Percentiles rank a stretch among this genome's conserved stretches.
Evolutionary conservation across 2,329 filamentous ascomycete genomes (phyloP).

Genomic region (Monosporascus sp.): DNA sequence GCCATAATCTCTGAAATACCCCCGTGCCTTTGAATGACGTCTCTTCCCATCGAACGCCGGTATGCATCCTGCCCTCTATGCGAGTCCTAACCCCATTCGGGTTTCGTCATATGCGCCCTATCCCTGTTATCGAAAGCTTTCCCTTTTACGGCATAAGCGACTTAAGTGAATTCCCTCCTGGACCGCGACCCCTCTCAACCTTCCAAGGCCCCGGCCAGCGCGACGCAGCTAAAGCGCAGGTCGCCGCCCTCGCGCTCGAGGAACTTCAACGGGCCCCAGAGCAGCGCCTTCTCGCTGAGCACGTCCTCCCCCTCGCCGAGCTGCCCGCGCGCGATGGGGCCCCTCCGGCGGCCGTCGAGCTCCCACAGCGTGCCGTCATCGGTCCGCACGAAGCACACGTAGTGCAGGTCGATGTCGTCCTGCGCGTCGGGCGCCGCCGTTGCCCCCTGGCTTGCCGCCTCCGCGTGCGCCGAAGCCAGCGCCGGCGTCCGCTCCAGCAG

Average conservation of each 20-base stretch:
- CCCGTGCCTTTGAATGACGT: background rate
- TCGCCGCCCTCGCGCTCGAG: constrained; percentile 50
- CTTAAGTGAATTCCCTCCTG: no score
- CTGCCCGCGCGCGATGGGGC: constrained; percentile 49
- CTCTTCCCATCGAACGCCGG: background rate
- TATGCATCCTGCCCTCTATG: background rate
- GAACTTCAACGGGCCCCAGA: constrained; percentile 58
- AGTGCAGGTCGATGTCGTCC: constrained; percentile 88
- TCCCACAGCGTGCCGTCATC: constrained; percentile 58
- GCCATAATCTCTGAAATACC: background rate
- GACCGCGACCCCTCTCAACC: constrained; percentile 25
- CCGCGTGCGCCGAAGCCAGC: constrained; percentile 72
- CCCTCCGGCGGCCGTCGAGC: constrained; percentile 54
- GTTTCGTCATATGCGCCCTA: background rate
- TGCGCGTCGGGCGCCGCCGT: constrained; percentile 71
- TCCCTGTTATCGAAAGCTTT: background rate
- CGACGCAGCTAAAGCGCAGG: constrained; percentile 54
- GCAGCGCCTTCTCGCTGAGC: constrained; percentile 67
- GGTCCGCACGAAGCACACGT: constrained; percentile 86
- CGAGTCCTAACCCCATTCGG: background rate
- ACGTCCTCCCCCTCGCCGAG: constrained; percentile 62
- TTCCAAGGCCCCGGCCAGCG: constrained; percentile 43
- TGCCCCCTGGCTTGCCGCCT: constrained; percentile 71
- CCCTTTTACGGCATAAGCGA: background rate
- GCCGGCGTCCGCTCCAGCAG: constrained; percentile 71